These are phyloP conservation scores for Amauroascus niger DNA, from an alignment of 2,329 filamentous ascomycete species.

Conservation along the genomic window DNA sequence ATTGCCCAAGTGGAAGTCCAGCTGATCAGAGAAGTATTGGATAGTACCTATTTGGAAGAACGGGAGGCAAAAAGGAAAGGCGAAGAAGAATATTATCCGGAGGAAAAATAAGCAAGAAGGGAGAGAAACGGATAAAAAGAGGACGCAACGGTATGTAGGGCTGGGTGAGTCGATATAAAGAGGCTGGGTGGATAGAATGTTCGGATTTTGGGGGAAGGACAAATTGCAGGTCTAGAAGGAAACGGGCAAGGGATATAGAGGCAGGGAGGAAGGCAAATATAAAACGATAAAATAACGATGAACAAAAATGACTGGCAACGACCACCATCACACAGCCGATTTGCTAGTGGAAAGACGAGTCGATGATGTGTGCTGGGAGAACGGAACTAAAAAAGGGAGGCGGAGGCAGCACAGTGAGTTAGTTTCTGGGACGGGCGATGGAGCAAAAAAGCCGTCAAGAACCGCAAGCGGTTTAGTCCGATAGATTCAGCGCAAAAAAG, in stretches of 20 bases:
- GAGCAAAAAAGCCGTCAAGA: constrained; percentile 8
- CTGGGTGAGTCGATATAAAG: neutral
- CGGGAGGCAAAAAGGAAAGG: neutral
- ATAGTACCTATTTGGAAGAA: neutral
- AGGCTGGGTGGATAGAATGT: neutral
- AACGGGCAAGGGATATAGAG: neutral
- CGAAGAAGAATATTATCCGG: neutral
- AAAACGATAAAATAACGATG: neutral
- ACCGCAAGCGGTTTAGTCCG: constrained; percentile 10
- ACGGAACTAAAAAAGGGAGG: constrained; percentile 5
- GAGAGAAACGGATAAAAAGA: too few relatives aligned
- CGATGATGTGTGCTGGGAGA: neutral
- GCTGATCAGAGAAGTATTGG: constrained; percentile 4
- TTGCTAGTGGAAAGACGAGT: neutral
- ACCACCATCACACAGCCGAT: constrained; percentile 8
- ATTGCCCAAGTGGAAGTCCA: constrained; percentile 6
- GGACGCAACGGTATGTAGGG: neutral
- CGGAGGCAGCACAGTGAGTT: constrained; percentile 4
- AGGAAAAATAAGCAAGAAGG: neutral
- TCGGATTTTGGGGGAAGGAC: neutral
- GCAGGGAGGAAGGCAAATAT: neutral
- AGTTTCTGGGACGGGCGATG: constrained; percentile 1
- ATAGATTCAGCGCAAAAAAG: neutral
- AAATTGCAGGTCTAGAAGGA: neutral
- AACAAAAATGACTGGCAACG: neutral